phyloP scores from a whole-genome alignment of 2,329 filamentous ascomycete genomes.

The Calonectria hawksworthii region DNA sequence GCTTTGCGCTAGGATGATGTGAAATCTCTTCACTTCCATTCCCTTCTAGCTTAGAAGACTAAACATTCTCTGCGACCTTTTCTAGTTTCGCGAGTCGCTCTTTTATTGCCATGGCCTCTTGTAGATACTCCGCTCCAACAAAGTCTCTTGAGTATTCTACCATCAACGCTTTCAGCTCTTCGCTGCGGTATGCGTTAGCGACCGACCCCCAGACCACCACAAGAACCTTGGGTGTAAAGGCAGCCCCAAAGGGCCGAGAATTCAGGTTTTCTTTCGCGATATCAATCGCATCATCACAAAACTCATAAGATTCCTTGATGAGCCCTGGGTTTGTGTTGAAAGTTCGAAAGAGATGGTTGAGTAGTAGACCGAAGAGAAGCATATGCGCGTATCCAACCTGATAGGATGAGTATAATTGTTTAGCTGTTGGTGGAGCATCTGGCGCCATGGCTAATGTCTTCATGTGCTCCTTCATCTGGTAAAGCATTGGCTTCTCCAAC shows the following conservation, averaged over 20 bases:
- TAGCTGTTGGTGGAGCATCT: background rate
- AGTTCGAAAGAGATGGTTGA: background rate
- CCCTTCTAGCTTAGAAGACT: background rate
- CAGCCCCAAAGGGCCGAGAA: constrained; percentile 35
- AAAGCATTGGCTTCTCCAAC: background rate
- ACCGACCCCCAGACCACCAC: constrained; percentile 29
- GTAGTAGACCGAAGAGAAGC: background rate
- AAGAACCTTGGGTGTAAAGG: constrained; percentile 31
- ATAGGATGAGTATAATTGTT: background rate
- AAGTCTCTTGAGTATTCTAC: background rate
- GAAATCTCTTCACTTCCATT: too few species aligned
- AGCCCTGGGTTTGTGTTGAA: background rate
- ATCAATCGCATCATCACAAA: constrained; percentile 24
- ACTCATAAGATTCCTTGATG: background rate
- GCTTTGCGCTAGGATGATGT: too few species aligned
- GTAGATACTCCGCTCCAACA: background rate
- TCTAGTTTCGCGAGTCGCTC: background rate
- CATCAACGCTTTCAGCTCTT: background rate
- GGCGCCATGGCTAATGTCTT: background rate
- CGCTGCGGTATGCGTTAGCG: background rate
- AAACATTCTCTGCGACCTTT: background rate
- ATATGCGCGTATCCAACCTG: background rate
- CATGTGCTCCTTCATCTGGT: background rate
- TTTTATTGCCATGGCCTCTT: background rate
- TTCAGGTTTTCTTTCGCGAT: constrained; percentile 27